Base-by-base conservation (phyloP, 495 filamentous ascomycete species). In the Lasiosphaeria ovina region DNA sequence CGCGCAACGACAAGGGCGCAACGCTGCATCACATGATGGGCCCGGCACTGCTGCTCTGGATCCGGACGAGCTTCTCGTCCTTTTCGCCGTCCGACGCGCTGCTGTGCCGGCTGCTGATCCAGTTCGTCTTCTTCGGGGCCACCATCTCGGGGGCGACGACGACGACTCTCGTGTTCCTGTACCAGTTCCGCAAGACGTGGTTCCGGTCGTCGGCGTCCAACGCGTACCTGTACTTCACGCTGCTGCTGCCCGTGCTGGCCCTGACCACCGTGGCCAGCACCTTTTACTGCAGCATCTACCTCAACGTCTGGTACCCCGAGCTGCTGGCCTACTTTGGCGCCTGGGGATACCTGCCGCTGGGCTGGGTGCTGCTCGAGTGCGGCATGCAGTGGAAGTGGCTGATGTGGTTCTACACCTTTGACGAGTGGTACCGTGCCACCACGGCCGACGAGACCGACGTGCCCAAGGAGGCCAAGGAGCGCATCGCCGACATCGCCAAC, bases 321-420 rank as follows among this genome's bases (percentile, higher is more conserved):
- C 51, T 53, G 33, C 10, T 16, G 3, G 34, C 4, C 34, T 38
- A 53, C 12, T 53, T 53, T 38, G 32, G 33, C 12, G 11, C 5
- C 11, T 53, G 51, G 33, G 34, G 32, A 0, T 53, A 53, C 51
- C 7, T 38, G 11, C 33, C 51, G 7, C 33, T 53, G 51, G 34
- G 10, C 3, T 53, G 51, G 51, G 51, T 53, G 31, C 8, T 53
- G 51, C 31, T 53, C 1, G 51, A 53, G 14, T 53, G 51, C 14
- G 51, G 51, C 33, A 53, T 53, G 51, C 51, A 53, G 51, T 53
- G 51, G 51, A 32, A 34, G 51, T 53, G 51, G 51, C 8, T 53
- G 51, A n/a, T 35, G 1, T 53, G 51, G 51, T 53, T 53, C n/a
- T 53, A 53, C n/a, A 16, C 4, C 6, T 53, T 53, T 12, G 51